Conservation (phyloP, 805 yeast species). For the Blastobotrys attinorum region DNA sequence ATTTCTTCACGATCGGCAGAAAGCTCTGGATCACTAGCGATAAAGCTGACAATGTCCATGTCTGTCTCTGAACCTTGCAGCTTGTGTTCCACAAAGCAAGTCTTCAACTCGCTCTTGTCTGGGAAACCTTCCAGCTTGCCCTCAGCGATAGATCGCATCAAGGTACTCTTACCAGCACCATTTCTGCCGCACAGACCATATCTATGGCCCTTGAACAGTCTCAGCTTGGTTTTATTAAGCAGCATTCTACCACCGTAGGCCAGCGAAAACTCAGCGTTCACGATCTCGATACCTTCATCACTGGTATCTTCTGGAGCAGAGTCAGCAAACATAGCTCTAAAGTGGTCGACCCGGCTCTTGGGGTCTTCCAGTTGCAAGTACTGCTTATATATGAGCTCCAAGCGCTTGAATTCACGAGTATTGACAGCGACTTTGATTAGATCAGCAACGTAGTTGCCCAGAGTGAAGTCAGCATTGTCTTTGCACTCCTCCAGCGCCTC, state of each 20-base stretch:
- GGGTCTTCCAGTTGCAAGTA: constrained; percentile 33
- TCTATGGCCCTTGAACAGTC: constrained; percentile 89
- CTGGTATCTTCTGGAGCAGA: constrained; percentile 47
- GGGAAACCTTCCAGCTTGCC: constrained; percentile 99
- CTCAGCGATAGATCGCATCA: constrained; percentile 93
- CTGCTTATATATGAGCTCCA: constrained; percentile 35
- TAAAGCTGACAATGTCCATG: constrained; percentile 78
- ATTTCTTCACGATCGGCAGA: constrained; percentile 62
- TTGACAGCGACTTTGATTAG: constrained; percentile 28
- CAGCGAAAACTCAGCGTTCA: constrained; percentile 87
- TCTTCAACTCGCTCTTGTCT: constrained; percentile 70
- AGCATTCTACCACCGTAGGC: constrained; percentile 98
- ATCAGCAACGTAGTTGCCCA: constrained; percentile 27
- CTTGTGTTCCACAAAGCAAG: constrained; percentile 96
- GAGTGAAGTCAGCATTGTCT: constrained; percentile 31
- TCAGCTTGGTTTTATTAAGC: constrained; percentile 81
- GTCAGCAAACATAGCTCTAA: constrained; percentile 30
- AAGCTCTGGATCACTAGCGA: constrained; percentile 83
- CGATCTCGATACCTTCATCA: constrained; percentile 84
- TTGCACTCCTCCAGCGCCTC: constrained; percentile 32
- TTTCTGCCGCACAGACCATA: constrained; percentile 97
- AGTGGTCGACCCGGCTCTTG: constrained; percentile 24
- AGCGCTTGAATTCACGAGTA: constrained; percentile 31
- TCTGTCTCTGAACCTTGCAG: constrained; percentile 92
- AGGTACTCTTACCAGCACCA: constrained; percentile 97